Conservation (phyloP, 1,139 yeast species). For the Pichia sp. region DNA sequence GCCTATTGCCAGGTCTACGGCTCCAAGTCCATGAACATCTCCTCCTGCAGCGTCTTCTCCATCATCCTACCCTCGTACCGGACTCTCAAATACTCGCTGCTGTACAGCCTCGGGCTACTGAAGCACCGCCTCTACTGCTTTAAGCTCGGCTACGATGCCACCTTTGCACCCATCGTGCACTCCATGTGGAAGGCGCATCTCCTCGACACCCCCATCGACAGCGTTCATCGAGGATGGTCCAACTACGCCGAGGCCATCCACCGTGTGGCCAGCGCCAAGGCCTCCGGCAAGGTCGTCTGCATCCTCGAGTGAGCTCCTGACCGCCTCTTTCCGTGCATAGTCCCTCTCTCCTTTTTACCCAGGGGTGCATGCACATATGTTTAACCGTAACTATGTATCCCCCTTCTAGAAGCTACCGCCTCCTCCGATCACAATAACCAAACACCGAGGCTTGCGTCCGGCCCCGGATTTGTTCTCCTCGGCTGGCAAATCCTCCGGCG, state of each 20-base stretch:
- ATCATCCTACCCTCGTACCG: slow-evolving; percentile 8
- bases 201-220: slow-evolving; percentile 48
- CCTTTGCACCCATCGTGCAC: slow-evolving; percentile 21
- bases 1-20: slow-evolving; percentile 35
- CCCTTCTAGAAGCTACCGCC: too few relatives aligned
- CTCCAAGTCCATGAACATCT: slow-evolving; percentile 24
- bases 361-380: background rate
- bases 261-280: slow-evolving; percentile 42
- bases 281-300: slow-evolving; percentile 59
- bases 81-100: slow-evolving; percentile 1
- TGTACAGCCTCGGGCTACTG: slow-evolving; percentile 1
- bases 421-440: too few relatives aligned
- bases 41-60: background rate
- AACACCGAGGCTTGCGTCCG: too few relatives aligned
- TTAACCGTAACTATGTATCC: too few relatives aligned
- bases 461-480: too few relatives aligned
- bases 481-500: too few relatives aligned
- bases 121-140: slow-evolving; percentile 4
- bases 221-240: slow-evolving; percentile 43
- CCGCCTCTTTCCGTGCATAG: background rate
- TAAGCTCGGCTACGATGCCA: slow-evolving; percentile 10
- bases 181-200: slow-evolving; percentile 40
- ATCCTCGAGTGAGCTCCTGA: slow-evolving; percentile 6
- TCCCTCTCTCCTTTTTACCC: background rate
- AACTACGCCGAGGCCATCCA: slow-evolving; percentile 49